phyloP scores from a whole-genome alignment of 345 rosid species.

The Carallia brachiata region DNA sequence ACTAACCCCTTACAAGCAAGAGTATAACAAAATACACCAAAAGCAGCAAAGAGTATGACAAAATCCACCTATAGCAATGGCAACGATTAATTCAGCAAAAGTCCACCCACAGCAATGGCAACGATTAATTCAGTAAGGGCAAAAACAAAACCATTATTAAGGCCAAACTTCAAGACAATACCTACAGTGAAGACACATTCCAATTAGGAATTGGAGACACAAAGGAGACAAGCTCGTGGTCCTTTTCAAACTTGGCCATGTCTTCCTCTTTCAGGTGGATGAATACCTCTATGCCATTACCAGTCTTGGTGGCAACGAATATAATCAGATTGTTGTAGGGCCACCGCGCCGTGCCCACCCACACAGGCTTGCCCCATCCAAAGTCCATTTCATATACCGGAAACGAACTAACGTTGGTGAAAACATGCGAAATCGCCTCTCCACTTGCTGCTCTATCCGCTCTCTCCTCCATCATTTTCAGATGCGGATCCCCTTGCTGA shows the following conservation, averaged over 20 bases:
- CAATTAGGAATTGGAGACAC: neutral
- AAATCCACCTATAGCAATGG: too few relatives aligned
- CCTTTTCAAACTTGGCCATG: conserved; percentile 13
- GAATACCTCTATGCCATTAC: conserved; percentile 16
- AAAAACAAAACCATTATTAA: too few relatives aligned
- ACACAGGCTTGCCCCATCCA: conserved; percentile 16
- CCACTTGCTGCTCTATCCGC: neutral
- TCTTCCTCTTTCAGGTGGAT: conserved; percentile 12
- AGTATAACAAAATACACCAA: too few relatives aligned
- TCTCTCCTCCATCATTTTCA: neutral
- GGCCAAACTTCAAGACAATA: too few relatives aligned
- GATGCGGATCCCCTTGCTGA: neutral
- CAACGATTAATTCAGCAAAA: too few relatives aligned
- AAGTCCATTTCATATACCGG: conserved; percentile 13
- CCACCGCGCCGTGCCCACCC: conserved; percentile 2
- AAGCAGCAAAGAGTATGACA: too few relatives aligned
- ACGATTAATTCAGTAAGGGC: too few relatives aligned
- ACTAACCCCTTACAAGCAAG: too few relatives aligned
- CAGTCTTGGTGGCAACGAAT: conserved; percentile 2
- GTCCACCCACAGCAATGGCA: too few relatives aligned
- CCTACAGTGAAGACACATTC: too few relatives aligned
- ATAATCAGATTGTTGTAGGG: neutral
- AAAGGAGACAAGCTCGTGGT: neutral
- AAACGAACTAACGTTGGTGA: conserved; percentile 6
- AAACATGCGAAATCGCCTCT: neutral